Evolutionary conservation across 495 filamentous ascomycete genomes (phyloP), one percentile per base, ranked within the genome.

Genomic region (Bacidia rubella): DNA sequence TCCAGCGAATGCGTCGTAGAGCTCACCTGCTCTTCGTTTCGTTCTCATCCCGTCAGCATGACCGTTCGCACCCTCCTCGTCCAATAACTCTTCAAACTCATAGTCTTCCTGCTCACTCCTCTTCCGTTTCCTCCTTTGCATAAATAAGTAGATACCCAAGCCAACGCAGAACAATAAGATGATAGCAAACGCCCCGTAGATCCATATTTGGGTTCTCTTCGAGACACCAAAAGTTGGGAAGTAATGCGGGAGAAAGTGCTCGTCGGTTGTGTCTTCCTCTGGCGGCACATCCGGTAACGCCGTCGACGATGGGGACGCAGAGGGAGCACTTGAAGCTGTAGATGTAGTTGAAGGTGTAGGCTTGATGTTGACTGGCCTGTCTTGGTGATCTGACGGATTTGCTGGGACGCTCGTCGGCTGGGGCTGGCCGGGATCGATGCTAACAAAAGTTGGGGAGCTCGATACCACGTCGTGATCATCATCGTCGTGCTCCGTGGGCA

Each of bases 1-100:
- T 2, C 81, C 82, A 0, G 93, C 93, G 74, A 98, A 98, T 17
- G 92, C 92, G 74, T 98, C 93, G 67, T 98, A 98, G 35, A 98
- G 67, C 67, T 96, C 90, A 15, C 92, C 90, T 9, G 86, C 93
- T 50, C 86, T 79, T 51, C 82, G 80, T 22, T 67, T 68, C 27
- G 55, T 58, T 32, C 69, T 63, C 47, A 55, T 63, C 21, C 67
- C 65, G 29, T 50, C 57, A 15, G 62, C 65, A 10, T 63, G 65
- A 9, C 73, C 77, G 32, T 78, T 85, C 35, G 79, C 73, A 12
- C 78, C 79, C 57, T 95, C 92, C 9, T 87, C 82, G 57, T 90
- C 81, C 56, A 89, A 81, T 25, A 98, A 77, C 59, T 94, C 79
- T 64, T 95, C 90, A 57, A 98, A 98, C 57, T 95, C 90, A 61